These are phyloP conservation scores for Hamamelis virginiana DNA, from an alignment of 164 flowering plant genomes.

Conservation along the genomic window DNA sequence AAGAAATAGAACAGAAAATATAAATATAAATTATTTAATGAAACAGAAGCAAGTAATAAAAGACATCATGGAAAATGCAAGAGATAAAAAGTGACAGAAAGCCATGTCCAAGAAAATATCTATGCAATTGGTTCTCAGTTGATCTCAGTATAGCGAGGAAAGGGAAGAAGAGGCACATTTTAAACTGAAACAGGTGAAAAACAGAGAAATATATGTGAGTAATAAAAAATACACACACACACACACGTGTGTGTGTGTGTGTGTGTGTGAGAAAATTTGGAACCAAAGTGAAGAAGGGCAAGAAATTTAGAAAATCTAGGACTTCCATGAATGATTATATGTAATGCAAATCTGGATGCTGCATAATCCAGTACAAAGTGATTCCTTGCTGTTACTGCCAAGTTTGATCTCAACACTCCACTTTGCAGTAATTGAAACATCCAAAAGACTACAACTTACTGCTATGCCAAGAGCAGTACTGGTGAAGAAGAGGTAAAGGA, in stretches of 20 bases:
- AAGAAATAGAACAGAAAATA: not conserved
- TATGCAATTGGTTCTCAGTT: too few species aligned
- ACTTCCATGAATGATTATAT: too few species aligned
- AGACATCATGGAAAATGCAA: too few species aligned
- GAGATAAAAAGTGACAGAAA: too few species aligned
- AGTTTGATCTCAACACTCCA: not conserved
- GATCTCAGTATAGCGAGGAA: too few species aligned
- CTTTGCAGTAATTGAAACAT: not conserved
- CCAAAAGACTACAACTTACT: conserved; percentile 36
- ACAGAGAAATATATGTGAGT: too few species aligned
- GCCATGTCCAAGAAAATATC: too few species aligned
- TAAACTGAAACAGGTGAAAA: too few species aligned
- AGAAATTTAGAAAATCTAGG: not conserved
- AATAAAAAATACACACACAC: too few species aligned
- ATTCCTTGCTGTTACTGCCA: not conserved
- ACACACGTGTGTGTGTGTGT: too few species aligned
- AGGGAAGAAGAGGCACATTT: too few species aligned
- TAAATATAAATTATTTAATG: not conserved
- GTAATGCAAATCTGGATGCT: not conserved
- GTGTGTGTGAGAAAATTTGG: too few species aligned
- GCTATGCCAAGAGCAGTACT: conserved; percentile 60
- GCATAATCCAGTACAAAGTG: not conserved
- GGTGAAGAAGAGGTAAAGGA: conserved; percentile 58
- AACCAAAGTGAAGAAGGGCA: not conserved
- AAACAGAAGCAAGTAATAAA: not conserved